phyloP scores from a whole-genome alignment of 768 basidiomycete genomes.

The Pulveroboletus sp. region DNA sequence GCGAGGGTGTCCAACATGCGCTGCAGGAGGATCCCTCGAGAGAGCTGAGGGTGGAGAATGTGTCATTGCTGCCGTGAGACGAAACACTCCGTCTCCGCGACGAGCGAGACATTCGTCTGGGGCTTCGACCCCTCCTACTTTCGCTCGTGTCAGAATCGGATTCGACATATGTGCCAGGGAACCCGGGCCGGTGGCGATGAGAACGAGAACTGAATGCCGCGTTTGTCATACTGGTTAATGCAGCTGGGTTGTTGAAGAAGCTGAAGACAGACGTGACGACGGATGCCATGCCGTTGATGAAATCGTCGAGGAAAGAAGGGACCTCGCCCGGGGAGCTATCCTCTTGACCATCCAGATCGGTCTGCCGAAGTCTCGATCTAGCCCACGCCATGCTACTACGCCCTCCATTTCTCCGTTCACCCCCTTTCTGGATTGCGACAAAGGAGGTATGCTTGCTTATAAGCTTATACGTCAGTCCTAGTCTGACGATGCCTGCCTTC shows the following conservation, averaged over 20 bases:
- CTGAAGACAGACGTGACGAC: conserved; percentile 16
- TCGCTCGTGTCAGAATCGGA: conserved; percentile 13
- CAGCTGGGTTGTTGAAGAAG: conserved; percentile 3
- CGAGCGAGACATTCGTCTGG: not conserved
- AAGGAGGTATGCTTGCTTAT: conserved; percentile 55
- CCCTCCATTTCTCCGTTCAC: conserved; percentile 9
- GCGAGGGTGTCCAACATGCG: conserved; percentile 32
- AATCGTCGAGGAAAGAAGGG: conserved; percentile 14
- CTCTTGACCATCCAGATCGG: not conserved
- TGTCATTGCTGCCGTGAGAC: conserved; percentile 30
- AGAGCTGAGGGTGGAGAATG: conserved; percentile 51
- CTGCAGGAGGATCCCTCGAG: conserved; percentile 37
- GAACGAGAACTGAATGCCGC: not conserved
- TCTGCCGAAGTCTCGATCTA: conserved; percentile 15
- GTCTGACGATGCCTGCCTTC: conserved; percentile 45
- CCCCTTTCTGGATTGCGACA: conserved; percentile 46
- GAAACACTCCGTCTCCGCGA: conserved; percentile 6
- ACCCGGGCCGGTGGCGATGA: not conserved
- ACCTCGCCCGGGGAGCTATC: not conserved
- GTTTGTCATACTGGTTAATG: not conserved
- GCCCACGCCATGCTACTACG: conserved; percentile 7
- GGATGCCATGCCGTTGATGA: conserved; percentile 18
- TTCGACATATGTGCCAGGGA: conserved; percentile 21
- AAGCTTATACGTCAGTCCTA: conserved; percentile 52
- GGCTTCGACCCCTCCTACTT: conserved; percentile 5